Conservation (phyloP, 495 filamentous ascomycete species). For the Aspergillus cavernicola region DNA sequence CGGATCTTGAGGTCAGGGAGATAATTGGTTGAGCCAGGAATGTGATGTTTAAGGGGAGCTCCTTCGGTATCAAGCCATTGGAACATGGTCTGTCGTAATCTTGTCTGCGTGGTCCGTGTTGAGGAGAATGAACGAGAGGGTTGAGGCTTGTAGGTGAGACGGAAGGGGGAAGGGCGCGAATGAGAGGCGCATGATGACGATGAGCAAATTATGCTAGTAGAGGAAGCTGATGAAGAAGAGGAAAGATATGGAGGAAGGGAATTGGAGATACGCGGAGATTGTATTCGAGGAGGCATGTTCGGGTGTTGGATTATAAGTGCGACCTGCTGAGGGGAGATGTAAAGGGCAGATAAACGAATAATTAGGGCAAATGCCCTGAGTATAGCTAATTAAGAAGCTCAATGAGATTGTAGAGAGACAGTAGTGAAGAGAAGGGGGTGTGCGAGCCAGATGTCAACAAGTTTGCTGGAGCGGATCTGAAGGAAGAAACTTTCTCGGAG, state of each 20-base stretch:
- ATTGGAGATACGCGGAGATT: conserved; percentile 35
- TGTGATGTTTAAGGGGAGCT: conserved; percentile 49
- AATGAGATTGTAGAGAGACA: background rate
- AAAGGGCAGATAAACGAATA: background rate
- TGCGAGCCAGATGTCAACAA: conserved; percentile 5
- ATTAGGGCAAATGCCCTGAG: background rate
- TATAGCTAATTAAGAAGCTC: background rate
- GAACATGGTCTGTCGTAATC: conserved; percentile 57
- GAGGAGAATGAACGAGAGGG: conserved; percentile 46
- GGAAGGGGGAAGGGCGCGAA: conserved; percentile 15
- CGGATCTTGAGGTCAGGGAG: conserved; percentile 42
- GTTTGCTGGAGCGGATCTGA: background rate
- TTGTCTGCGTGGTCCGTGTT: conserved; percentile 37
- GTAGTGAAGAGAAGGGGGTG: conserved; percentile 15
- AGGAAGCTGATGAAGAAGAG: conserved; percentile 20
- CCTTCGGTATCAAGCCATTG: conserved; percentile 64
- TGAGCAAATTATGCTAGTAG: background rate
- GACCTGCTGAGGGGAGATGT: background rate
- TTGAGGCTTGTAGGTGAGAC: conserved; percentile 3
- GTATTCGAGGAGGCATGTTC: conserved; percentile 44
- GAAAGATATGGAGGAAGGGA: conserved; percentile 39
- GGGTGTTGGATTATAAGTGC: background rate
- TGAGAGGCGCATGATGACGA: conserved; percentile 13
- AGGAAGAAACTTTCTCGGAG: conserved; percentile 38
- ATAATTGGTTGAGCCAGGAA: conserved; percentile 63